A percentile compares a stretch with the other conserved stretches of the same genome.
These are phyloP conservation scores for Triangularia verruculosa DNA, from an alignment of 2,329 filamentous ascomycete species.

Conservation along the genomic window DNA sequence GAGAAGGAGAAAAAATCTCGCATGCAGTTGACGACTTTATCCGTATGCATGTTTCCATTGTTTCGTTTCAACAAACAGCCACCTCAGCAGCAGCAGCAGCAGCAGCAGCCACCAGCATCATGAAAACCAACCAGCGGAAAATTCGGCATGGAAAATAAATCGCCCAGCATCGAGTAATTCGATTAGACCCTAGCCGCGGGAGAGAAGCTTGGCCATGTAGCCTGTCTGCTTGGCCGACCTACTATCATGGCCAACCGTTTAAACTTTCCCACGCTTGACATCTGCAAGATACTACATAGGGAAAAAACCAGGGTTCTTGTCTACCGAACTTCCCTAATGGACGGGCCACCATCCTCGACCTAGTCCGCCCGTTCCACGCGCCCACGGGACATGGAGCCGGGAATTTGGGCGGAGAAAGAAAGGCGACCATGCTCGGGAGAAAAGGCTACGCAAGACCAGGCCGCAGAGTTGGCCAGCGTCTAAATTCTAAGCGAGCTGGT, in stretches of 20 bases:
- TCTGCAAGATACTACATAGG: background rate
- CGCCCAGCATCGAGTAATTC: background rate
- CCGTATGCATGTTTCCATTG: background rate
- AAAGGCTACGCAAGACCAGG: background rate
- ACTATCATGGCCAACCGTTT: background rate
- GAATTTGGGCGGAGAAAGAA: background rate
- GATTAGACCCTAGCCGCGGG: slow-evolving; percentile 5
- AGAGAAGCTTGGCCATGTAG: slow-evolving; percentile 4
- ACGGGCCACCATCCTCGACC: background rate
- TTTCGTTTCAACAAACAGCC: background rate
- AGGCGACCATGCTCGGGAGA: background rate
- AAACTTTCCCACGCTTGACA: background rate
- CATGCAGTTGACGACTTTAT: background rate
- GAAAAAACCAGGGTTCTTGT: too few species aligned
- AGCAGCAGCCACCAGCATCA: background rate
- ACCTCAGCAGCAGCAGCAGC: too few species aligned
- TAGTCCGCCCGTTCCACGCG: background rate
- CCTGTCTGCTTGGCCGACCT: background rate
- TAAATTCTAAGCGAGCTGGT: background rate
- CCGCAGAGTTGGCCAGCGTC: background rate
- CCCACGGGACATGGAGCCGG: background rate
- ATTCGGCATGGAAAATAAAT: background rate
- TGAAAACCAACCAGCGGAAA: background rate
- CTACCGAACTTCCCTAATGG: background rate
- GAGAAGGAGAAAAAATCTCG: background rate